These are phyloP conservation scores for Lotmaria passim DNA, from an alignment of 208 protist species.

Conservation along the genomic window DNA sequence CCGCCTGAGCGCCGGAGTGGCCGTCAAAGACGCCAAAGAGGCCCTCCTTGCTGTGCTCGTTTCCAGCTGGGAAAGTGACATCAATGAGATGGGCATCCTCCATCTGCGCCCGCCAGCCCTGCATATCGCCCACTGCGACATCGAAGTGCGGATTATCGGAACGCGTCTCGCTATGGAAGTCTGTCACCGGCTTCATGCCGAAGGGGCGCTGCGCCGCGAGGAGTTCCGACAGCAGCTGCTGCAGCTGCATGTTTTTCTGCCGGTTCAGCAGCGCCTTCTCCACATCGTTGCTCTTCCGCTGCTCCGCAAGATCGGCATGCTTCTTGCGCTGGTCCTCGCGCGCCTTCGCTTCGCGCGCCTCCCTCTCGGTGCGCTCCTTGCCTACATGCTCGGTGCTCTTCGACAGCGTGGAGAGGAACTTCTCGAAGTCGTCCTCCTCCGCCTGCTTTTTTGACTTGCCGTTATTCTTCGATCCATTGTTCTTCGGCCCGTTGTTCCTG, in stretches of 20 bases:
- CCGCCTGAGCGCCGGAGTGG: constrained; percentile 68
- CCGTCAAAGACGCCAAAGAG: constrained; percentile 92
- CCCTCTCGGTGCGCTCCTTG: constrained; percentile 37
- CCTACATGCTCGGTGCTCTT: constrained; percentile 65
- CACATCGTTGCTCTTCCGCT: constrained; percentile 44
- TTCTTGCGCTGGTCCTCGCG: constrained; percentile 46
- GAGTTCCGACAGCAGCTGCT: constrained; percentile 73
- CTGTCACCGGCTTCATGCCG: constrained; percentile 64
- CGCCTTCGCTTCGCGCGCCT: constrained; percentile 42
- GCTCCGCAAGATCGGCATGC: constrained; percentile 47
- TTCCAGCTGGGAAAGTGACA: constrained; percentile 44
- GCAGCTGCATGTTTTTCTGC: constrained; percentile 67
- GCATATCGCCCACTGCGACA: constrained; percentile 85
- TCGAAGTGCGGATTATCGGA: constrained; percentile 64
- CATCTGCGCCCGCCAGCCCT: constrained; percentile 91
- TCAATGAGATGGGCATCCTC: constrained; percentile 85
- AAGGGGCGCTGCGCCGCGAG: constrained; percentile 59
- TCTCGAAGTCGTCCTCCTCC: constrained; percentile 77
- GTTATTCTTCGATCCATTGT: constrained; percentile 18
- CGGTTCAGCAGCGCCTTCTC: constrained; percentile 61
- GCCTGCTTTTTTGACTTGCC: constrained; percentile 57
- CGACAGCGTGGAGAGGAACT: constrained; percentile 63
- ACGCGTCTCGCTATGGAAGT: constrained; percentile 61
- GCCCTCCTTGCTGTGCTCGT: constrained; percentile 48
- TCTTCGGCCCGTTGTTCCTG: constrained; percentile 20